Conservation (phyloP, 2,329 filamentous ascomycete genomes). For the Cytospora schulzeri region DNA sequence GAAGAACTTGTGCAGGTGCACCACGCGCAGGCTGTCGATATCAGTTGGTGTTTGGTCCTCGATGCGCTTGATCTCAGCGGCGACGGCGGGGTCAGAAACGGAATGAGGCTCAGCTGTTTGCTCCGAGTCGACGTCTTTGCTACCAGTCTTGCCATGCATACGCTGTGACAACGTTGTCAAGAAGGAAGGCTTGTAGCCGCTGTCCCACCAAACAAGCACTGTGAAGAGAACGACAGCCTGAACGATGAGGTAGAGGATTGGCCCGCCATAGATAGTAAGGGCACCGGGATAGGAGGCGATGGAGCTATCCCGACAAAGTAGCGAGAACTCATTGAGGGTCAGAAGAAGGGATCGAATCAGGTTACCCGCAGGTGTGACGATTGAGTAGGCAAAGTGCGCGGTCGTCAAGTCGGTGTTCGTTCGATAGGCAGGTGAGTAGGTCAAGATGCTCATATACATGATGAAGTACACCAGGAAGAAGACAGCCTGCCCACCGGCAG, state of each 20-base stretch:
- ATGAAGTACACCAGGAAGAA: conserved; percentile 73
- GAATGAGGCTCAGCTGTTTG: neutral
- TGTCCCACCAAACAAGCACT: conserved; percentile 78
- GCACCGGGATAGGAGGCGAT: conserved; percentile 69
- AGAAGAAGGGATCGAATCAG: conserved; percentile 75
- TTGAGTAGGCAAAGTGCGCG: conserved; percentile 74
- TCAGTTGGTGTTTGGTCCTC: conserved; percentile 48
- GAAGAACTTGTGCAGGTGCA: conserved; percentile 81
- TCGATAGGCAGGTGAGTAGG: conserved; percentile 69
- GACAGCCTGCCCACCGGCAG: conserved; percentile 74
- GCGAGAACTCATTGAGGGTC: conserved; percentile 79
- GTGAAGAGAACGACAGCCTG: conserved; percentile 73
- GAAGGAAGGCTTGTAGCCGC: conserved; percentile 65
- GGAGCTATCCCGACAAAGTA: conserved; percentile 68
- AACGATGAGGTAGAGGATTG: conserved; percentile 78
- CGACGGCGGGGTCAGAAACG: conserved; percentile 60
- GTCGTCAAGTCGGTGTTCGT: conserved; percentile 69
- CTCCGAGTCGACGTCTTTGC: conserved; percentile 20
- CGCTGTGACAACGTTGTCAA: conserved; percentile 48
- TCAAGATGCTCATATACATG: conserved; percentile 71
- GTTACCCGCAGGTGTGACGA: conserved; percentile 76
- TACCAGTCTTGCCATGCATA: conserved; percentile 34
- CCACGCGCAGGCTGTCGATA: conserved; percentile 72
- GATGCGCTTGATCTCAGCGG: conserved; percentile 65
- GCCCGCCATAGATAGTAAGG: conserved; percentile 77